These are phyloP conservation scores for Fagopyrum homotropicum DNA, from an alignment of 148 eudicot genomes.

Conservation along the genomic window DNA sequence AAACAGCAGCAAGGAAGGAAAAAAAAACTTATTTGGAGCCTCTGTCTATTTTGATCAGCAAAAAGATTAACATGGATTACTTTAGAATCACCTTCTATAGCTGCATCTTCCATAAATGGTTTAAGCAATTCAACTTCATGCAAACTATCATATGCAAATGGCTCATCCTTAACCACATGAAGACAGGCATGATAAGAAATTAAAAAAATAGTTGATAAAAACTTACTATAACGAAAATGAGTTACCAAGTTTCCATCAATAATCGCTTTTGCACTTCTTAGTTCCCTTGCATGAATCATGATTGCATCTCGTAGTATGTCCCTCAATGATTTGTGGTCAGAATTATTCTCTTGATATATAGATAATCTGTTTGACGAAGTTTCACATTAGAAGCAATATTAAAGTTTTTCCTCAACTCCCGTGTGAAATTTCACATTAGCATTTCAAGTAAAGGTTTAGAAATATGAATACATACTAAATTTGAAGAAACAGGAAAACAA, in stretches of 20 bases:
- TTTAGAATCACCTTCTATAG: constrained; percentile 50
- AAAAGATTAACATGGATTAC: neutral
- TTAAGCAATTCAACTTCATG: constrained; percentile 87
- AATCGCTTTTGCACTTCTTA: constrained; percentile 58
- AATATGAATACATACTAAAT: neutral
- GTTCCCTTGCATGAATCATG: constrained; percentile 57
- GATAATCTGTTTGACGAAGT: constrained; percentile 48
- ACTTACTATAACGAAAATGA: neutral
- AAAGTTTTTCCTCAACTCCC: neutral
- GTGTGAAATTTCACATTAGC: neutral
- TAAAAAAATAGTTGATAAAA: neutral
- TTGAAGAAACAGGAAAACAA: neutral
- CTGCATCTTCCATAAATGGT: constrained; percentile 63
- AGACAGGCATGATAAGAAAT: neutral
- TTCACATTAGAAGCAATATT: neutral
- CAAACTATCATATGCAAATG: constrained; percentile 39
- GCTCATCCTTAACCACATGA: constrained; percentile 57
- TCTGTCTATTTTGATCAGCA: neutral
- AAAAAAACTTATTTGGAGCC: constrained; percentile 1
- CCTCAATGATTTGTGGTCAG: constrained; percentile 33
- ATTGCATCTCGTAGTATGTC: constrained; percentile 58
- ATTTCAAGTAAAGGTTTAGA: neutral
- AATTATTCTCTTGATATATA: constrained; percentile 36
- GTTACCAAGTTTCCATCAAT: constrained; percentile 80
- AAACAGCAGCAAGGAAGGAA: neutral